Percentiles rank a stretch among this genome's conserved stretches.
Evolutionary conservation across 305 asterid species (phyloP).

Genomic region (Petunia hybrid): DNA sequence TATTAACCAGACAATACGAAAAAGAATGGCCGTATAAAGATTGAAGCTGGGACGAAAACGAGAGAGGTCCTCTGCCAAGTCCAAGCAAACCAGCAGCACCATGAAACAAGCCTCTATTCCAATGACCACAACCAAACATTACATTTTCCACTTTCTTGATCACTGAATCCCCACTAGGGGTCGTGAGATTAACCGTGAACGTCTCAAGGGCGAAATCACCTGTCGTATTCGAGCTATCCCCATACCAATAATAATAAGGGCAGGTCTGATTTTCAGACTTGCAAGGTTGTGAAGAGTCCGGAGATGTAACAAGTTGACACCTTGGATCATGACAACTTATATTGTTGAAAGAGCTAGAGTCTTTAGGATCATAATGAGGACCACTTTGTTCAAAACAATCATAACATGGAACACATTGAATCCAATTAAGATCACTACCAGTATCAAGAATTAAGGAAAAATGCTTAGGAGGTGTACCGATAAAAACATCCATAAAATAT

Average conservation of each 20-base stretch:
- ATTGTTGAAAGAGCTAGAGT: conserved; percentile 60
- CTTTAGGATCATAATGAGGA: conserved; percentile 66
- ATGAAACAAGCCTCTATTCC: conserved; percentile 94
- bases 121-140: conserved; percentile 98
- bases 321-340: conserved; percentile 72
- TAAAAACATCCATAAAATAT: conserved; percentile 87
- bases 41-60: conserved; percentile 85
- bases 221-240: conserved; percentile 91
- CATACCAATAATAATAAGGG: conserved; percentile 94
- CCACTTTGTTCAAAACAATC: conserved; percentile 92
- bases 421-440: conserved; percentile 97
- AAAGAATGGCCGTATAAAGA: conserved; percentile 75
- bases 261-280: conserved; percentile 56
- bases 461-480: conserved; percentile 93
- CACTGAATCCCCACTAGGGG: conserved; percentile 47
- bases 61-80: conserved; percentile 84
- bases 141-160: conserved; percentile 70
- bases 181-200: conserved; percentile 79
- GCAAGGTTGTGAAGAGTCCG: conserved; percentile 71
- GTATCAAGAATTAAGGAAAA: conserved; percentile 88
- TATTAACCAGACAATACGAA: conserved; percentile 91
- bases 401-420: conserved; percentile 83
- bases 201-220: conserved; percentile 88
- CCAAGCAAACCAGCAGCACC: conserved; percentile 96
- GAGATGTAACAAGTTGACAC: conserved; percentile 76